phyloP scores from a whole-genome alignment of 129 eudicot species.

The Artemisia argyi region DNA sequence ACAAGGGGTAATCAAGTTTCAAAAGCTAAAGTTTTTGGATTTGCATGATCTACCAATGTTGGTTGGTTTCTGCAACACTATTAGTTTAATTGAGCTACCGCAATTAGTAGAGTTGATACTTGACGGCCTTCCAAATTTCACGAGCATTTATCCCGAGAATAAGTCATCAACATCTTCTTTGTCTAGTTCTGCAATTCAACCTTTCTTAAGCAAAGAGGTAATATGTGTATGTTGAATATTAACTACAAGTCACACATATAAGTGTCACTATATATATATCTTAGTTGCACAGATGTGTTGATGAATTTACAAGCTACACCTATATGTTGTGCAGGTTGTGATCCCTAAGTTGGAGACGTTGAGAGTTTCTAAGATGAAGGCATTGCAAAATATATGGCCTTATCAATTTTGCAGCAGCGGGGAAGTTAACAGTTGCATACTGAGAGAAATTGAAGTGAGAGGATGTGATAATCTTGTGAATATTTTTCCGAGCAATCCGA shows the following conservation, averaged over 20 bases:
- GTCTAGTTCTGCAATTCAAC: not conserved
- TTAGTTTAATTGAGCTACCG: not conserved
- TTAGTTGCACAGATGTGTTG: too few species aligned
- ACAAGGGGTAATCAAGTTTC: not conserved
- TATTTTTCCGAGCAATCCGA: not conserved
- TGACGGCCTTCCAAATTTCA: slow-evolving; percentile 3
- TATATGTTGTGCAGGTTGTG: not conserved
- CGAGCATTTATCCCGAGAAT: not conserved
- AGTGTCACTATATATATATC: too few species aligned
- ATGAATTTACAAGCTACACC: too few species aligned
- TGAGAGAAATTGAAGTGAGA: not conserved
- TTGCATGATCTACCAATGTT: not conserved
- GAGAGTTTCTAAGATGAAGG: not conserved
- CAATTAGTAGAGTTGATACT: not conserved
- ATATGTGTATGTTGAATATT: not conserved
- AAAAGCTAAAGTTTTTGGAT: not conserved
- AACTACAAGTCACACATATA: not conserved
- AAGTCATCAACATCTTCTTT: not conserved
- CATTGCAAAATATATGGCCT: not conserved
- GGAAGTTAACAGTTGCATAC: not conserved
- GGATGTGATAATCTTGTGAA: not conserved
- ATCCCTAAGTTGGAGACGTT: not conserved
- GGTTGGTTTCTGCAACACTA: not conserved
- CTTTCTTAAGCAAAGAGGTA: not conserved
- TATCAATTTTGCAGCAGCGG: not conserved